Evolutionary conservation across 768 basidiomycete genomes (phyloP), one percentile per base, ranked within the genome.

Genomic region (Terana coerulea): DNA sequence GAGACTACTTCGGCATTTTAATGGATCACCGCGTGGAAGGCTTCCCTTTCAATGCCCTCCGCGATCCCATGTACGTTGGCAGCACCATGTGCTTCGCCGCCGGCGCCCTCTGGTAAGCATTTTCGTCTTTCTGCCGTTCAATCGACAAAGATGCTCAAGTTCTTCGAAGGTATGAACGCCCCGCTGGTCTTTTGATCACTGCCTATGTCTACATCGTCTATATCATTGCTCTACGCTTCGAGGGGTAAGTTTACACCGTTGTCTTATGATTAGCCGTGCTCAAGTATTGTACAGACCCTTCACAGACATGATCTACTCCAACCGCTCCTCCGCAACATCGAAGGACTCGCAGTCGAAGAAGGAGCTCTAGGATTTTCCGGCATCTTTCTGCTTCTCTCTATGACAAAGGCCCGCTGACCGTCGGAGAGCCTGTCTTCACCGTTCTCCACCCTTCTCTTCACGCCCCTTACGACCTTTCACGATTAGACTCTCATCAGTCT

Each of bases 11-110:
- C 58, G 90, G 88, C 3, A 89, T 91, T 53, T 69, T 90, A 56
- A 93, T 88, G 92, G 84, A 91, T 61, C 76, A 85, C 54, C 76
- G 90, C 46, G 94, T 98, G n/a, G 87, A 93, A 62, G 87, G 89
- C 19, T 99, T 99, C 75, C 95, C 95, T 0, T 99, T 98, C 77
- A 95, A 95, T 65, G 78, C 97, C 41, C 75, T 95, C 35, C 76
- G 81, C 17, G 87, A 97, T 67, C 95, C 95, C 0, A 99, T 99
- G 95, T 98, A 99, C 64, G 88, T 93, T 40, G 95, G 95, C 7
- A 92, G 88, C 63, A 94, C 93, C 5, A 72, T 99, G 73, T 90
- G 85, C 65, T 98, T 98, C 71, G 70, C 81, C 31, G 95, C 84
- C 19, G 84, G 81, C 1, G 88, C 95, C 0, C 74, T 99, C 29